Evolutionary conservation across 306 rosid genomes (phyloP), one percentile per base, ranked within the genome.

Genomic region (Clitoria ternatea): DNA sequence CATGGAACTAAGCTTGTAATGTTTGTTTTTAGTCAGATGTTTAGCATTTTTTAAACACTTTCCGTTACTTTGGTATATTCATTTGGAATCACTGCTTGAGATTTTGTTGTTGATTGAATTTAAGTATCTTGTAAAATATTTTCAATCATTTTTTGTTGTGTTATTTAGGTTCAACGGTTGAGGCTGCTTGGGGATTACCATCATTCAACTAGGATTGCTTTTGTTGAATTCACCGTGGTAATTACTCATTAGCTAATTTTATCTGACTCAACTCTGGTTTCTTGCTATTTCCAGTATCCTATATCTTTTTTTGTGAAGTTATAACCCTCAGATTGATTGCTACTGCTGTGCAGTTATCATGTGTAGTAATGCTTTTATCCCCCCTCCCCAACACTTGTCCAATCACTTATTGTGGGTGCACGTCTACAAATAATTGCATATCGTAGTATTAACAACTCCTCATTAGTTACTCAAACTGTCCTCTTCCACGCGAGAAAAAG

Each of bases 181-280:
- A 87, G 97, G 97, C 91, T 94, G 37, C 97, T 94, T 39, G 99
- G 99, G 43, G 99, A 94, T 73, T 87, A 89, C 69, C 99, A 94
- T 66, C 99, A 94, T 77, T 91, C 97, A 47, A 94, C 99, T 73
- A 96, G 96, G 19, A 94, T 94, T 79, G 95, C 96, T 2, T 94
- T 94, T 82, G 97, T 94, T 48, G 99, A 94, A 76, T 94, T 94
- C 69, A 37, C 82, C 3, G 52, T 94, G 89, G 99, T 94, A 88
- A 75, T 61, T 77, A 69, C 66, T 71, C 39, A 0, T 6, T 19
- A 59, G 22, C 54, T 63, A 35, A 66, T 24, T 56, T 54, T 14
- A 33, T 18, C 32, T 17, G 36, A 63, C 39, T 43, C 6, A 48
- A 29, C 48, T 59, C 67, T 71, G 47, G 19, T 44, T 66, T 45